Evolutionary conservation across 306 rosid genomes (phyloP).

Genomic region (Pyrus betulifolia): DNA sequence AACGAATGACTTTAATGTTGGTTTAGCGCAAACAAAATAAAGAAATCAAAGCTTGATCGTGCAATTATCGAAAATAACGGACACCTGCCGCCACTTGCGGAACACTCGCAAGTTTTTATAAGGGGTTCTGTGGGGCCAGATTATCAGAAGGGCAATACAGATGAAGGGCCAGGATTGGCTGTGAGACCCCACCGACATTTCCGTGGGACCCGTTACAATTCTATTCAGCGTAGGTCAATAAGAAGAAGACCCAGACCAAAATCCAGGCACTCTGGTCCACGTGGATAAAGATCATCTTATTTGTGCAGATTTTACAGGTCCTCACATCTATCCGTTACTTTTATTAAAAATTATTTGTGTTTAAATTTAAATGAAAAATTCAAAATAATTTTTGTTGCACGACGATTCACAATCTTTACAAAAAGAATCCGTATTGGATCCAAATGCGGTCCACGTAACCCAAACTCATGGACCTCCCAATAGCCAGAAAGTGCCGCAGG

Average conservation of each 20-base stretch:
- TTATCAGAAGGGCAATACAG: too few relatives aligned
- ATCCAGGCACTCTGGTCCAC: not conserved
- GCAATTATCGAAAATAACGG: not conserved
- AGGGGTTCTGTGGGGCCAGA: not conserved
- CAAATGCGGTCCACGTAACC: too few relatives aligned
- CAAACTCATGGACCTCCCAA: too few relatives aligned
- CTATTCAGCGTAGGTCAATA: not conserved
- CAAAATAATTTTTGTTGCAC: too few relatives aligned
- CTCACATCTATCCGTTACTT: too few relatives aligned
- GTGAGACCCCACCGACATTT: slow-evolving; percentile 16
- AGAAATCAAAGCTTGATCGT: not conserved
- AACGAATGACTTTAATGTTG: rapidly evolving
- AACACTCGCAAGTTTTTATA: not conserved
- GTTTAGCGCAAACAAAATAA: too few relatives aligned
- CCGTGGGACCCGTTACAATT: not conserved
- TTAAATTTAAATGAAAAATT: too few relatives aligned
- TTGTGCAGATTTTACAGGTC: too few relatives aligned
- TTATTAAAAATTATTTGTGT: too few relatives aligned
- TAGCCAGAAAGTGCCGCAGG: not conserved
- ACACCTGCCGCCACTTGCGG: not conserved
- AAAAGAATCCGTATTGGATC: too few relatives aligned
- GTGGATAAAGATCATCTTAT: not conserved
- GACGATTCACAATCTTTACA: too few relatives aligned
- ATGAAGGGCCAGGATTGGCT: slow-evolving; percentile 7
- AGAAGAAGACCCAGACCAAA: too few relatives aligned